A percentile compares a stretch with the other conserved stretches of the same genome.
phyloP scores from a whole-genome alignment of 345 rosid genomes.

The Crucihimalaya himalaica region DNA sequence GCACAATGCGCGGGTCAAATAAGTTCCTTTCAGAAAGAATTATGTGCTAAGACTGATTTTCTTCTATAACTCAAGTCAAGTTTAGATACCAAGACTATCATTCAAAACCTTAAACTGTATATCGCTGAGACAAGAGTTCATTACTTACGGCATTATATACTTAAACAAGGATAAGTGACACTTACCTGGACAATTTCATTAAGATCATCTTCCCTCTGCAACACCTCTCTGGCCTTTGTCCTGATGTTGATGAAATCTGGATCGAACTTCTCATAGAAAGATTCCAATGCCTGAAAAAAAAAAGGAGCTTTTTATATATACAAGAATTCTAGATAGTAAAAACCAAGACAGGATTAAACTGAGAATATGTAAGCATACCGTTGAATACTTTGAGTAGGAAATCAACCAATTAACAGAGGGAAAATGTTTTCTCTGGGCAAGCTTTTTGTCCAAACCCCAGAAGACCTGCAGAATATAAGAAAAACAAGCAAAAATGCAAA shows the following conservation, averaged over 20 bases:
- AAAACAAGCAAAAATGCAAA: slow-evolving; percentile 1
- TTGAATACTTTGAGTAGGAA: slow-evolving; percentile 94
- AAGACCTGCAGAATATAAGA: slow-evolving; percentile 66
- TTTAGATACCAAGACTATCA: neutral
- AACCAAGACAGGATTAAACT: neutral
- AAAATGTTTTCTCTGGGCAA: slow-evolving; percentile 99
- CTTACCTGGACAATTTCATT: slow-evolving; percentile 98
- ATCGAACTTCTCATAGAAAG: slow-evolving; percentile 96
- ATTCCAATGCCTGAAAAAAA: slow-evolving; percentile 79
- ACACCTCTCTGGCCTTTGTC: slow-evolving; percentile 98
- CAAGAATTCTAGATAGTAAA: neutral
- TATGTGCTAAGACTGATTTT: neutral
- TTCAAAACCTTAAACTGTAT: neutral
- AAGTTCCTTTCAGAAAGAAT: neutral
- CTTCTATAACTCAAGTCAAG: slow-evolving; percentile 1
- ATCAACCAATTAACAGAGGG: slow-evolving; percentile 99
- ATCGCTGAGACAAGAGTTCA: slow-evolving; percentile 3
- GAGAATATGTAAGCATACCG: slow-evolving; percentile 54
- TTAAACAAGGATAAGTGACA: neutral
- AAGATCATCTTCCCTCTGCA: slow-evolving; percentile 99
- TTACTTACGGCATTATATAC: neutral
- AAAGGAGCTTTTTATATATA: slow-evolving; percentile 11
- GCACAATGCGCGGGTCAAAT: neutral
- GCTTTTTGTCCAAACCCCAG: slow-evolving; percentile 99
- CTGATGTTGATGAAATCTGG: slow-evolving; percentile 97